Evolutionary conservation across 257 asterid genomes (phyloP).

Genomic region (Nicotiana paniculata): DNA sequence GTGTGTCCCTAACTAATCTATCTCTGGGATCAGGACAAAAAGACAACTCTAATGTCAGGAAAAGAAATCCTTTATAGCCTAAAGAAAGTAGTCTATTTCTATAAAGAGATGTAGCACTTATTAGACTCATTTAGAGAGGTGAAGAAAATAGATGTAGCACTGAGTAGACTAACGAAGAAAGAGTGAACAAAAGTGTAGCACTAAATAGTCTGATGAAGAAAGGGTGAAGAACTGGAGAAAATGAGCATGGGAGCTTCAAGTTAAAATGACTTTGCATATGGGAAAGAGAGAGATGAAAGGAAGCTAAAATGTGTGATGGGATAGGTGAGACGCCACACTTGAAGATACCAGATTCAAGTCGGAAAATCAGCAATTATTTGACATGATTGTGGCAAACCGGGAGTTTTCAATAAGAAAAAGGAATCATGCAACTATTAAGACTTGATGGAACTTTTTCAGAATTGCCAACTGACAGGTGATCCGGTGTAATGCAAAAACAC

Average conservation of each 20-base stretch:
- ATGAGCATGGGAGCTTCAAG: constrained; percentile 1
- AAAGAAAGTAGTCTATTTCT: background rate
- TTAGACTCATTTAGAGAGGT: background rate
- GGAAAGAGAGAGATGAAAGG: background rate
- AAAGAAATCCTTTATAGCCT: background rate
- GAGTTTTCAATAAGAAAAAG: background rate
- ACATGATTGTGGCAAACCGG: background rate
- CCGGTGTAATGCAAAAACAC: background rate
- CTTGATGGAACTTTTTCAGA: background rate
- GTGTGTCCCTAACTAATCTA: background rate
- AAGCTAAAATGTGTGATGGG: background rate
- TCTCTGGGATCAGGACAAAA: background rate
- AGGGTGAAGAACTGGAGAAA: background rate
- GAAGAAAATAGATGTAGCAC: background rate
- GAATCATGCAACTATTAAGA: background rate
- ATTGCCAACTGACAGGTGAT: background rate
- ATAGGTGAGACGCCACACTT: background rate
- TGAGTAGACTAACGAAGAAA: background rate
- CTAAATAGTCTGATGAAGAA: background rate
- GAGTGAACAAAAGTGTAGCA: background rate
- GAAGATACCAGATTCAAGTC: background rate
- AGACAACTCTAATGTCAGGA: background rate
- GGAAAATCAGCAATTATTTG: background rate
- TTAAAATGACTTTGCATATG: background rate
- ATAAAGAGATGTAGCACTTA: too few relatives aligned